Conservation (phyloP, 345 rosid species). For the Melaleuca quinquenervia region DNA sequence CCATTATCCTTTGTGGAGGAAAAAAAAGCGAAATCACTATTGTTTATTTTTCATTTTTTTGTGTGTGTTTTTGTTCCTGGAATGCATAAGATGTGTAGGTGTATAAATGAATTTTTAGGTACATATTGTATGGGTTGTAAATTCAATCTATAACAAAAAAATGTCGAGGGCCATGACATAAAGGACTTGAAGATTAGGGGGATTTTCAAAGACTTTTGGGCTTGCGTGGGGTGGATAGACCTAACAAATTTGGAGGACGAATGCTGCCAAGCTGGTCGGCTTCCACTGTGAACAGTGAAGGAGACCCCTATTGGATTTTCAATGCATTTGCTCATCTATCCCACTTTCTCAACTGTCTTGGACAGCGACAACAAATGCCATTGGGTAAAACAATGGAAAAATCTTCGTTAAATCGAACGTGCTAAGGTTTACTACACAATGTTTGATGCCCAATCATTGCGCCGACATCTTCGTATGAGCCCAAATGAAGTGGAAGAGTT, state of each 20-base stretch:
- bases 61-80: not conserved
- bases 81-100: not conserved
- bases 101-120: not conserved
- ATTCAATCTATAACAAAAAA: not conserved
- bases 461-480: not conserved
- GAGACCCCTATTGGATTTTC: not conserved
- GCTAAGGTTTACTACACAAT: not conserved
- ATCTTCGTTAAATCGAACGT: not conserved
- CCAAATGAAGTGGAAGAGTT: not conserved
- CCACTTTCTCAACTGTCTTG: not conserved
- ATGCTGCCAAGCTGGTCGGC: not conserved
- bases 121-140: not conserved
- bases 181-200: not conserved
- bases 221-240: not conserved
- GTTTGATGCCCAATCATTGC: not conserved
- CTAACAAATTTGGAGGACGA: not conserved
- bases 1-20: not conserved
- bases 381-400: not conserved
- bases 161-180: not conserved
- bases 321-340: not conserved
- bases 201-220: not conserved
- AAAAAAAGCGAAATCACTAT: not conserved
- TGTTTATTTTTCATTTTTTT: too few species aligned
- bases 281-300: not conserved
- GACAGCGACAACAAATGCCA: not conserved